A percentile compares a stretch with the other conserved stretches of the same genome.
Evolutionary conservation across 1,284 basidiomycete species (phyloP).

Genomic region (Entoloma clypeatum): DNA sequence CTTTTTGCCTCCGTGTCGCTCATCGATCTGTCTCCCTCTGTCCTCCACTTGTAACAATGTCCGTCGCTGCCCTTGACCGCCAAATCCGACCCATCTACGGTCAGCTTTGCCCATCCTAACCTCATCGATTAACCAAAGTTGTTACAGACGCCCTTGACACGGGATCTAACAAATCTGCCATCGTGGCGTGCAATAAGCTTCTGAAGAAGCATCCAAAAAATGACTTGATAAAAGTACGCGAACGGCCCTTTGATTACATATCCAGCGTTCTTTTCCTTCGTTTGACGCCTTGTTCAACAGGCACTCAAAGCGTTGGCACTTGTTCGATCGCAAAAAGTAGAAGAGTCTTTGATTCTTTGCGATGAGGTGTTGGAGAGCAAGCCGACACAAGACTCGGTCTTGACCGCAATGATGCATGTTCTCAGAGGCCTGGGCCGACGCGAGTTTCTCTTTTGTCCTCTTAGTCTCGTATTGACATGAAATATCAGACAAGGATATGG

Average conservation of each 20-base stretch:
- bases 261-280: conserved; percentile 2
- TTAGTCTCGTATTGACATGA: conserved; percentile 4
- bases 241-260: too few relatives aligned
- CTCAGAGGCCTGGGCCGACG: conserved; percentile 72
- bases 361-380: conserved; percentile 72
- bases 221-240: conserved; percentile 68
- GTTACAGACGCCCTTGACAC: conserved; percentile 79
- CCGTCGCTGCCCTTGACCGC: conserved; percentile 63
- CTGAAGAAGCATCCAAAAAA: conserved; percentile 77
- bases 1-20: too few relatives aligned
- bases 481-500: conserved; percentile 65
- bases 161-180: conserved; percentile 78
- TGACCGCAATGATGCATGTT: conserved; percentile 79
- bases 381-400: conserved; percentile 63
- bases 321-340: conserved; percentile 75
- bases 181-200: conserved; percentile 79
- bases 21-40: too few relatives aligned
- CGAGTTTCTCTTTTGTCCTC: conserved; percentile 34
- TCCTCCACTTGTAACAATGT: too few relatives aligned
- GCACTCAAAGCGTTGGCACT: conserved; percentile 82
- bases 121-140: too few relatives aligned
- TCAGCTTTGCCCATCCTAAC: conserved; percentile 29
- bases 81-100: conserved; percentile 80
- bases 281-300: conserved; percentile 34
- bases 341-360: conserved; percentile 74